These are phyloP conservation scores for Termitomyces sp. DNA, from an alignment of 768 basidiomycete species.

Conservation along the genomic window DNA sequence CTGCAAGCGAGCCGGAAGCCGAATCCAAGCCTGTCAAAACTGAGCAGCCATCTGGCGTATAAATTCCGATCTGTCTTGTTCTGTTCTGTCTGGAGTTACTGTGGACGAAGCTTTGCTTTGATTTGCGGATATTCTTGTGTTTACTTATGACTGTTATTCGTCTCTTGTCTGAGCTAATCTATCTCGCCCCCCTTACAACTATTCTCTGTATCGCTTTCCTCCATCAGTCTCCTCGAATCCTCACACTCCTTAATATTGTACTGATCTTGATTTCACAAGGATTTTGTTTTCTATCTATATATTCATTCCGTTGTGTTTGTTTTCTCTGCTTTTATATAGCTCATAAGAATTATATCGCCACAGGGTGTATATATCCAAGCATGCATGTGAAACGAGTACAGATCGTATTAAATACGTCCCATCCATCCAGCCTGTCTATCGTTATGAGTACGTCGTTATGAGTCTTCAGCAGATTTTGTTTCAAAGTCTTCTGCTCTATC, in stretches of 20 bases:
- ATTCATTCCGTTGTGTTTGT: slow-evolving; percentile 20
- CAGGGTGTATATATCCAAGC: slow-evolving; percentile 12
- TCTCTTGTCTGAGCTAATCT: slow-evolving; percentile 16
- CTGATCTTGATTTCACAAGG: slow-evolving; percentile 24
- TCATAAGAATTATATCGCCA: slow-evolving; percentile 10
- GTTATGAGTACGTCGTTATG: slow-evolving; percentile 12
- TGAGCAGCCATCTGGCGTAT: slow-evolving; percentile 44
- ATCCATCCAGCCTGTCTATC: slow-evolving; percentile 6
- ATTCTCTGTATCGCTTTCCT: slow-evolving; percentile 24
- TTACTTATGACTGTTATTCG: slow-evolving; percentile 12
- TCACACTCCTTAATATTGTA: slow-evolving; percentile 41
- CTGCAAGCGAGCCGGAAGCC: slow-evolving; percentile 57
- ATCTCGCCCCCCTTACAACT: slow-evolving; percentile 3
- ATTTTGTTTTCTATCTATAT: slow-evolving; percentile 37
- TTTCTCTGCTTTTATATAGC: slow-evolving; percentile 14
- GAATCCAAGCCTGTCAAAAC: slow-evolving; percentile 66
- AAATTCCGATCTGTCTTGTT: slow-evolving; percentile 21
- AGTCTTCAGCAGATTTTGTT: slow-evolving; percentile 25
- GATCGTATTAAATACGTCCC: slow-evolving; percentile 4
- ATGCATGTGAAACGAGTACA: slow-evolving; percentile 12
- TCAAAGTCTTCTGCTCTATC: slow-evolving; percentile 40
- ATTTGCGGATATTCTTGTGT: slow-evolving; percentile 20
- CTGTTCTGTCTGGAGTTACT: slow-evolving; percentile 8
- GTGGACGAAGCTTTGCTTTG: slow-evolving; percentile 9
- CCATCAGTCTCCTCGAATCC: slow-evolving; percentile 20